Percentiles rank a stretch among this genome's conserved stretches.
Conservation (phyloP, 257 asterid genomes). For the Gentiana macrophylla region DNA sequence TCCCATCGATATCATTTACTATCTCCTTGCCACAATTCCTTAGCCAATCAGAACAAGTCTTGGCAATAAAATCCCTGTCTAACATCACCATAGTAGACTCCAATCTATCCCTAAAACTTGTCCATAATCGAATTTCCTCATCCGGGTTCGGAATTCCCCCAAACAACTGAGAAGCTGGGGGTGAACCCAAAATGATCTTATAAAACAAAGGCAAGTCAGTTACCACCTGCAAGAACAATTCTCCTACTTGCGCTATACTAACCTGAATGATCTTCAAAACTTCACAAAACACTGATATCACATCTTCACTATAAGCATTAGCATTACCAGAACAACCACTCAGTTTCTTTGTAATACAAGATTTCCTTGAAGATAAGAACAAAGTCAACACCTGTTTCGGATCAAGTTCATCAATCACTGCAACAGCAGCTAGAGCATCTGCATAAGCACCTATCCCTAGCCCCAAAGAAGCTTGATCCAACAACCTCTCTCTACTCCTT, state of each 20-base stretch:
- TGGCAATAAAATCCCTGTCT: slow-evolving; percentile 57
- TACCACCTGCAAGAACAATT: slow-evolving; percentile 78
- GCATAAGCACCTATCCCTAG: slow-evolving; percentile 75
- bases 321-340: slow-evolving; percentile 56
- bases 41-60: slow-evolving; percentile 91
- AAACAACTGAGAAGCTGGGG: slow-evolving; percentile 97
- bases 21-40: slow-evolving; percentile 87
- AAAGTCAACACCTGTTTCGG: slow-evolving; percentile 68
- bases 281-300: slow-evolving; percentile 72
- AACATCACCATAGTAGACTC: slow-evolving; percentile 66
- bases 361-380: slow-evolving; percentile 74
- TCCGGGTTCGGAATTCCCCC: slow-evolving; percentile 97
- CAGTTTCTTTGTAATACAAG: slow-evolving; percentile 63
- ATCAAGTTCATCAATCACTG: slow-evolving; percentile 73
- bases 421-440: slow-evolving; percentile 90
- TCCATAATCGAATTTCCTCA: slow-evolving; percentile 91
- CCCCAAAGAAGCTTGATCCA: slow-evolving; percentile 48
- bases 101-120: slow-evolving; percentile 64
- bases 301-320: slow-evolving; percentile 57
- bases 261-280: slow-evolving; percentile 81
- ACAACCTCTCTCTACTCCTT: slow-evolving; percentile 76
- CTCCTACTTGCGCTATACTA: slow-evolving; percentile 91
- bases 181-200: slow-evolving; percentile 68
- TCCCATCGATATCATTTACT: slow-evolving; percentile 60
- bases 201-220: slow-evolving; percentile 92